Conservation (phyloP, 1,139 yeast species). For the Geotrichum europaeum region DNA sequence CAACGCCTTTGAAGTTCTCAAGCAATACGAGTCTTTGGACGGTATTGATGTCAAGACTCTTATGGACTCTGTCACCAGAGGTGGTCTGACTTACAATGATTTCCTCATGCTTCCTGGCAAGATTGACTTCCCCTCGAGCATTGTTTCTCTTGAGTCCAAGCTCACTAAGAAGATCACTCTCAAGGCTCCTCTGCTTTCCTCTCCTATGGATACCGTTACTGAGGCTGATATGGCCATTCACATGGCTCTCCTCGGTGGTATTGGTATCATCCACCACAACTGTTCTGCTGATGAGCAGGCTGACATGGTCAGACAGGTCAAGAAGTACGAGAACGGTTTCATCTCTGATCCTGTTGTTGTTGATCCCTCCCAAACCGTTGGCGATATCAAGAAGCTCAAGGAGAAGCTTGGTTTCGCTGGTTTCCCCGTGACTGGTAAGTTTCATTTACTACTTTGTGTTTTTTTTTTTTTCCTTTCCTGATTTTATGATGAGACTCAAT, state of each 20-base stretch:
- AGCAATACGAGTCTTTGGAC: constrained; percentile 64
- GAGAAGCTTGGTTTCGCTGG: constrained; percentile 83
- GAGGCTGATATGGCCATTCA: constrained; percentile 96
- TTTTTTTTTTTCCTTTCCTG: constrained; percentile 5
- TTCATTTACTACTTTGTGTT: constrained; percentile 8
- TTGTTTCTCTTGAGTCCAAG: constrained; percentile 72
- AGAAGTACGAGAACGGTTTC: constrained; percentile 95
- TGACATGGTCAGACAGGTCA: constrained; percentile 94
- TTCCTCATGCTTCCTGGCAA: constrained; percentile 92
- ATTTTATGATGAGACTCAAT: constrained; percentile 39
- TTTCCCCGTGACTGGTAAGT: constrained; percentile 99
- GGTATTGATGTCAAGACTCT: constrained; percentile 80
- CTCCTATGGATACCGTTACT: constrained; percentile 99
- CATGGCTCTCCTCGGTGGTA: constrained; percentile 98
- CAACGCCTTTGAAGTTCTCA: constrained; percentile 62
- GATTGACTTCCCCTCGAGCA: constrained; percentile 78
- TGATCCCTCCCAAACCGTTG: constrained; percentile 68
- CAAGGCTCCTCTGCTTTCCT: constrained; percentile 91
- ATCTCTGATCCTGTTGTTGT: constrained; percentile 91
- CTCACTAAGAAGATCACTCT: constrained; percentile 86
- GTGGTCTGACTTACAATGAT: constrained; percentile 97
- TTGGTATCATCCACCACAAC: constrained; percentile 97
- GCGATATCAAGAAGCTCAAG: constrained; percentile 71
- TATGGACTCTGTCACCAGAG: constrained; percentile 85
- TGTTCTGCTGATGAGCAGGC: constrained; percentile 97